Evolutionary conservation across 257 asterid species (phyloP).

Genomic region (Leptodermis oblonga): DNA sequence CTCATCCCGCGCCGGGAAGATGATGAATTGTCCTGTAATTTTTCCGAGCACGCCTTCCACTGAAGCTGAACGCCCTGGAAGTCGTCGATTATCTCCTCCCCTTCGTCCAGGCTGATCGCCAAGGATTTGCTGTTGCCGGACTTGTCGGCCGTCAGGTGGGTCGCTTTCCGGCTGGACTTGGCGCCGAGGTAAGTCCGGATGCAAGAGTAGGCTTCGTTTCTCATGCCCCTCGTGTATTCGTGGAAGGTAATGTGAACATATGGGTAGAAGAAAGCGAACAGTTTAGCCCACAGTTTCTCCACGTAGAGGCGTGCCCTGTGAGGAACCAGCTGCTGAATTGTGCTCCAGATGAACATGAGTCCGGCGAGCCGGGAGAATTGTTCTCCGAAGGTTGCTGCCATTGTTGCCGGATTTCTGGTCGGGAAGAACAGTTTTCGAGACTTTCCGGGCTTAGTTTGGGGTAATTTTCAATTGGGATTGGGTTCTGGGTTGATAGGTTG

Average conservation of each 20-base stretch:
- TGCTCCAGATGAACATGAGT: not conserved
- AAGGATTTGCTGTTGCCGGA: conserved; percentile 8
- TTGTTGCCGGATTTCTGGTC: not conserved
- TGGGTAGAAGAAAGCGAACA: conserved; percentile 1
- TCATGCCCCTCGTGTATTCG: not conserved
- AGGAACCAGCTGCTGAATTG: not conserved
- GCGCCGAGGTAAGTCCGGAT: conserved; percentile 18
- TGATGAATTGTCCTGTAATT: not conserved
- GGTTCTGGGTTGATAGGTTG: no score
- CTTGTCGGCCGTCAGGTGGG: conserved; percentile 17
- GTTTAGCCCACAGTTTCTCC: not conserved
- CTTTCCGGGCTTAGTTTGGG: not conserved
- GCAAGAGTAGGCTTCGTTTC: conserved; percentile 11
- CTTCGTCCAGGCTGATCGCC: conserved; percentile 23
- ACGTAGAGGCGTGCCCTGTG: not conserved
- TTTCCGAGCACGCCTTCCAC: conserved; percentile 15
- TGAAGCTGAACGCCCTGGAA: conserved; percentile 13
- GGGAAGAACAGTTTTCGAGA: not conserved
- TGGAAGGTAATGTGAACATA: conserved; percentile 9
- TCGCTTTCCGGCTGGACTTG: conserved; percentile 22
- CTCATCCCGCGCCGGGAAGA: conserved; percentile 4
- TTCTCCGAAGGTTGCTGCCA: not conserved
- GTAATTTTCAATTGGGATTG: not conserved
- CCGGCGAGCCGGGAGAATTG: not conserved
- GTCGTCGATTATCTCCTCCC: conserved; percentile 18